Percentiles rank a stretch among this genome's conserved stretches.
Evolutionary conservation across 371 early-diverging fungal species (phyloP).

Genomic region (Saksenaea vasiformis): DNA sequence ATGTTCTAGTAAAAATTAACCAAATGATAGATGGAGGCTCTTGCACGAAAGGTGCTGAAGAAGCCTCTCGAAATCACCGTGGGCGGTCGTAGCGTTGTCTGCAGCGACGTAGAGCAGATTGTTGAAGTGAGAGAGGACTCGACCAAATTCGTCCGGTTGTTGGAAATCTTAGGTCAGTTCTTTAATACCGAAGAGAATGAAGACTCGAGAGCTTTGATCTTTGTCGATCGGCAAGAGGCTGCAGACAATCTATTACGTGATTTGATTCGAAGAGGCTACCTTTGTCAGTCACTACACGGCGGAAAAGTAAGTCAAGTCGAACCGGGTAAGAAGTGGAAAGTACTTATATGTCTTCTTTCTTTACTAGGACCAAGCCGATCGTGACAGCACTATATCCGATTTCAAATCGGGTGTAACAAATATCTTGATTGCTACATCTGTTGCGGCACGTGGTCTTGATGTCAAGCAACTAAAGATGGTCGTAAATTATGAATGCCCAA

Average conservation of each 20-base stretch:
- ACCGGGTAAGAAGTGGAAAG: neutral
- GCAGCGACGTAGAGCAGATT: slow-evolving; percentile 85
- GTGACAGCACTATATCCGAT: slow-evolving; percentile 91
- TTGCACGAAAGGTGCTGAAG: slow-evolving; percentile 91
- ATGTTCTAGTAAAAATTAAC: neutral
- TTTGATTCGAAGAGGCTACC: slow-evolving; percentile 85
- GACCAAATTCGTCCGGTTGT: slow-evolving; percentile 84
- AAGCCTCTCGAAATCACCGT: slow-evolving; percentile 94
- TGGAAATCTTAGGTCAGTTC: slow-evolving; percentile 86
- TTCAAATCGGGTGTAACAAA: slow-evolving; percentile 90
- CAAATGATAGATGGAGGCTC: slow-evolving; percentile 81
- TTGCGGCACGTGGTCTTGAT: slow-evolving; percentile 99
- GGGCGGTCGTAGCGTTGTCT: slow-evolving; percentile 90
- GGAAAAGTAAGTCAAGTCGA: slow-evolving; percentile 69
- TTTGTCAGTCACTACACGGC: slow-evolving; percentile 94
- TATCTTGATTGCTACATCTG: slow-evolving; percentile 98
- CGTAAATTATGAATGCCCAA: slow-evolving; percentile 98
- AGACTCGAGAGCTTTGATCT: slow-evolving; percentile 79
- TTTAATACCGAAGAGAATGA: slow-evolving; percentile 62
- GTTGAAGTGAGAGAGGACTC: slow-evolving; percentile 88
- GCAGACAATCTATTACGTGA: slow-evolving; percentile 89
- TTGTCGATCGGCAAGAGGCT: slow-evolving; percentile 95
- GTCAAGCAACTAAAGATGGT: slow-evolving; percentile 96
- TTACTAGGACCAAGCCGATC: slow-evolving; percentile 85
- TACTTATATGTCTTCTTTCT: neutral